Conservation (phyloP, 2,329 filamentous ascomycete species). For the Xylariaceae sp. region DNA sequence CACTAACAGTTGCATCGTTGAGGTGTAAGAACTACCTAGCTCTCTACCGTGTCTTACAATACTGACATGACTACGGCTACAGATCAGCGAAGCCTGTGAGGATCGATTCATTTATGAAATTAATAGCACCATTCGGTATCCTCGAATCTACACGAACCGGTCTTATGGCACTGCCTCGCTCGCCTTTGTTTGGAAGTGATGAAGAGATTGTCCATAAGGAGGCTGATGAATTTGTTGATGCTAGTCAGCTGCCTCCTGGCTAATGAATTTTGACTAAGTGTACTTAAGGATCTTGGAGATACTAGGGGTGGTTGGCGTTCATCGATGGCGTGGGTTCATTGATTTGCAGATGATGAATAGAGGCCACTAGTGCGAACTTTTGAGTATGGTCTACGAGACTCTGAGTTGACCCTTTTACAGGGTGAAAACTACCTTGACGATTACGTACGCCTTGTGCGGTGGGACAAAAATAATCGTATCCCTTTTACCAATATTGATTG, state of each 20-base stretch:
- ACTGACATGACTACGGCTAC: conserved; percentile 25
- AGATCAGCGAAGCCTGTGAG: conserved; percentile 88
- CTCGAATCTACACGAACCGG: conserved; percentile 93
- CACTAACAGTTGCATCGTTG: conserved; percentile 97
- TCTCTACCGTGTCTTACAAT: neutral
- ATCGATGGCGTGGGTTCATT: conserved; percentile 14
- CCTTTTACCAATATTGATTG: neutral
- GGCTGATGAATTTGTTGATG: conserved; percentile 90
- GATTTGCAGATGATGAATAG: conserved; percentile 17
- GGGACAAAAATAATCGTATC: neutral
- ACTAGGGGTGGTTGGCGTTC: conserved; percentile 15
- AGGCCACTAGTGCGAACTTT: conserved; percentile 23
- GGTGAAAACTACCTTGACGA: neutral
- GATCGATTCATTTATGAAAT: conserved; percentile 97
- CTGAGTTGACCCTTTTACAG: conserved; percentile 5
- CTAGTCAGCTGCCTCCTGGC: conserved; percentile 87
- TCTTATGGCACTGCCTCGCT: conserved; percentile 93
- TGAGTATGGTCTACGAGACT: neutral
- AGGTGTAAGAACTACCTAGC: conserved; percentile 63
- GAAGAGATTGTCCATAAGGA: conserved; percentile 71
- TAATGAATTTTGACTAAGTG: conserved; percentile 38
- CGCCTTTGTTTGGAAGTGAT: conserved; percentile 71
- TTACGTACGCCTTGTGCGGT: neutral
- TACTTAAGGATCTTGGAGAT: neutral
- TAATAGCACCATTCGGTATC: conserved; percentile 91